Evolutionary conservation across 2,329 filamentous ascomycete species (phyloP).

Genomic region (Fusarium avenaceum): DNA sequence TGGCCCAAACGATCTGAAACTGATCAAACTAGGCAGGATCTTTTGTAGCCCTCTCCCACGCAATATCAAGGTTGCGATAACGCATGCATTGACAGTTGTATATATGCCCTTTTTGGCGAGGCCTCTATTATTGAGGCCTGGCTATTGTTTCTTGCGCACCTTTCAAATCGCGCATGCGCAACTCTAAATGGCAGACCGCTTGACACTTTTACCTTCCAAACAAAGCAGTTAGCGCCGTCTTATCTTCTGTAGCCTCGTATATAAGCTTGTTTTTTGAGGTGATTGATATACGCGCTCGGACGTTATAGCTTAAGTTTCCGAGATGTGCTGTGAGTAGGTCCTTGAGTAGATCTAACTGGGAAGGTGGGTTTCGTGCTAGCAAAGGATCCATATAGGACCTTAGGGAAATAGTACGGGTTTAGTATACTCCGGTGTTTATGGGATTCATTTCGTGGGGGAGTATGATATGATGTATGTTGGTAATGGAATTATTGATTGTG

Average conservation of each 20-base stretch:
- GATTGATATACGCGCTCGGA: not conserved
- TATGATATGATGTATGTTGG: not conserved
- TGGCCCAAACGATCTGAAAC: slow-evolving; percentile 22
- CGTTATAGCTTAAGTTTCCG: not conserved
- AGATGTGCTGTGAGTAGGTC: not conserved
- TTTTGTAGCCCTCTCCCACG: slow-evolving; percentile 25
- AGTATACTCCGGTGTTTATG: not conserved
- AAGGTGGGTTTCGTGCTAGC: not conserved
- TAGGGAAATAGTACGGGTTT: not conserved
- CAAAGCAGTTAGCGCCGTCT: slow-evolving; percentile 11
- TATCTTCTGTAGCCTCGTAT: slow-evolving; percentile 7
- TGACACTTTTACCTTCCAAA: slow-evolving; percentile 26
- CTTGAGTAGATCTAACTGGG: not conserved
- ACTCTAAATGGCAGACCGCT: not conserved
- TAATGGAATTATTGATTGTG: not conserved
- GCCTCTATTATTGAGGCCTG: not conserved
- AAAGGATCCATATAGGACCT: not conserved
- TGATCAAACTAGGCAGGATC: slow-evolving; percentile 11
- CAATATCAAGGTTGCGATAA: slow-evolving; percentile 32
- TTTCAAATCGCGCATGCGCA: not conserved
- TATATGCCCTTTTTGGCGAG: not conserved
- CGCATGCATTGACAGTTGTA: slow-evolving; percentile 12
- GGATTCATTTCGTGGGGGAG: not conserved
- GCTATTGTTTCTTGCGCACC: not conserved
- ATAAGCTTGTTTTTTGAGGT: slow-evolving; percentile 9